Conservation (phyloP, 495 filamentous ascomycete genomes). For the Penicillium ochrochloron region DNA sequence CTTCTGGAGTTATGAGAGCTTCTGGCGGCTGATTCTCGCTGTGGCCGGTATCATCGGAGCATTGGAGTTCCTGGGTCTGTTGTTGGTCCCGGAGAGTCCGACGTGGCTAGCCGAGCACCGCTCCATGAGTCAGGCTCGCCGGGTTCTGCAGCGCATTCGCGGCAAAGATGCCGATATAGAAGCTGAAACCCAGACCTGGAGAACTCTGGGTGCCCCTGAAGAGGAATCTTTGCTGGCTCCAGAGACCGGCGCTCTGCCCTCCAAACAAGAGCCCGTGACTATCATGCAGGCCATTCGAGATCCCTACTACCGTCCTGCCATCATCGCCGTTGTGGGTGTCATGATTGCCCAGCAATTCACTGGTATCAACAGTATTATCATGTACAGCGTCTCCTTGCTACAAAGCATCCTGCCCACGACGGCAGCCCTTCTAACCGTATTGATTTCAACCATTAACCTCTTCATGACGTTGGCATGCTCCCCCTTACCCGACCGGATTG, state of each 20-base stretch:
- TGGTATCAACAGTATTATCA: constrained; percentile 95
- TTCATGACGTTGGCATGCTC: constrained; percentile 79
- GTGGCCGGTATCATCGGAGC: constrained; percentile 71
- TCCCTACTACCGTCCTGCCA: constrained; percentile 70
- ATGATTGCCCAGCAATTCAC: constrained; percentile 93
- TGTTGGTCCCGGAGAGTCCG: constrained; percentile 81
- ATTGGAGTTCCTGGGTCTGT: constrained; percentile 66
- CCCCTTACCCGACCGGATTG: constrained; percentile 81
- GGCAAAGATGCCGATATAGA: constrained; percentile 70
- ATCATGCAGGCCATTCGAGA: constrained; percentile 69
- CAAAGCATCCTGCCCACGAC: constrained; percentile 74
- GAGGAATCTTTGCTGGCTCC: constrained; percentile 53
- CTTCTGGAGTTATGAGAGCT: constrained; percentile 75
- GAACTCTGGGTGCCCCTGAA: constrained; percentile 47
- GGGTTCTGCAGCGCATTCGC: constrained; percentile 72
- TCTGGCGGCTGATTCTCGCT: constrained; percentile 84
- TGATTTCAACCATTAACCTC: constrained; percentile 85
- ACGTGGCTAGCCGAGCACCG: constrained; percentile 78
- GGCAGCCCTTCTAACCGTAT: constrained; percentile 79
- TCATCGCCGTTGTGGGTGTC: constrained; percentile 83
- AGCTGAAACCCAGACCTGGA: constrained; percentile 72
- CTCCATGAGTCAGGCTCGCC: constrained; percentile 62
- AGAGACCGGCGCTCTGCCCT: constrained; percentile 32
- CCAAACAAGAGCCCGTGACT: constrained; percentile 56
- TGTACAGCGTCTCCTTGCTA: constrained; percentile 94